Conservation (phyloP, 495 filamentous ascomycete species). For the Cercophora samala region DNA sequence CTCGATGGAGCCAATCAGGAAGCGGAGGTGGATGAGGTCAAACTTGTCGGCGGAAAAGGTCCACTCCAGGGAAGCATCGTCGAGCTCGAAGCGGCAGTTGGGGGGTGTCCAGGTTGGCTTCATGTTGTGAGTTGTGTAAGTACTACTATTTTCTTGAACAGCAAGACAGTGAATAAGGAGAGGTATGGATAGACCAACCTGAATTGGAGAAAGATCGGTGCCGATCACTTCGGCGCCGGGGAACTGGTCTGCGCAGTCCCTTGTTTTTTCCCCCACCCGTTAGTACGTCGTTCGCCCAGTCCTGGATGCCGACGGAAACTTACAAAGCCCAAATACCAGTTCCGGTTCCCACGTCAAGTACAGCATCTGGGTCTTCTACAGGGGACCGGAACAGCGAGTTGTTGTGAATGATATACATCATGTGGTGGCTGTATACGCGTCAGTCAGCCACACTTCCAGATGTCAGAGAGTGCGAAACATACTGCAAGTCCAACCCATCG, state of each 20-base stretch:
- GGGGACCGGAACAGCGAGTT: not conserved
- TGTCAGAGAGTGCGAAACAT: not conserved
- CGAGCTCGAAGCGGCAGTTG: slow-evolving; percentile 42
- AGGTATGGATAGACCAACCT: slow-evolving; percentile 29
- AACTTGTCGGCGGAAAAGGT: slow-evolving; percentile 48
- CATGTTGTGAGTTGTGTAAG: too few relatives aligned
- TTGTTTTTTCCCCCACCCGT: too few relatives aligned
- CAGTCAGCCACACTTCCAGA: not conserved
- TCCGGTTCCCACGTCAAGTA: slow-evolving; percentile 69
- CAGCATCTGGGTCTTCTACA: slow-evolving; percentile 13
- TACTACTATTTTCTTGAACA: too few relatives aligned
- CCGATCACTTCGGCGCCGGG: slow-evolving; percentile 56
- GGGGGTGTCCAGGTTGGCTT: not conserved
- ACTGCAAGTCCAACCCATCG: not conserved
- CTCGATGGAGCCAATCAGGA: slow-evolving; percentile 51
- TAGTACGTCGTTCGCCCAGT: too few relatives aligned
- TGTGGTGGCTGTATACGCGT: not conserved
- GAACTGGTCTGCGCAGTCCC: slow-evolving; percentile 45
- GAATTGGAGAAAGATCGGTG: slow-evolving; percentile 61
- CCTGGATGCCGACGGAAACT: too few relatives aligned
- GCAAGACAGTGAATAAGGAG: too few relatives aligned
- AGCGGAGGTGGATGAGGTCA: slow-evolving; percentile 63
- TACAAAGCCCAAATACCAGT: slow-evolving; percentile 25
- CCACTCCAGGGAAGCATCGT: slow-evolving; percentile 56
- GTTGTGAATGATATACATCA: not conserved